phyloP scores from a whole-genome alignment of 164 flowering plant genomes.

The Aristolochia californica region DNA sequence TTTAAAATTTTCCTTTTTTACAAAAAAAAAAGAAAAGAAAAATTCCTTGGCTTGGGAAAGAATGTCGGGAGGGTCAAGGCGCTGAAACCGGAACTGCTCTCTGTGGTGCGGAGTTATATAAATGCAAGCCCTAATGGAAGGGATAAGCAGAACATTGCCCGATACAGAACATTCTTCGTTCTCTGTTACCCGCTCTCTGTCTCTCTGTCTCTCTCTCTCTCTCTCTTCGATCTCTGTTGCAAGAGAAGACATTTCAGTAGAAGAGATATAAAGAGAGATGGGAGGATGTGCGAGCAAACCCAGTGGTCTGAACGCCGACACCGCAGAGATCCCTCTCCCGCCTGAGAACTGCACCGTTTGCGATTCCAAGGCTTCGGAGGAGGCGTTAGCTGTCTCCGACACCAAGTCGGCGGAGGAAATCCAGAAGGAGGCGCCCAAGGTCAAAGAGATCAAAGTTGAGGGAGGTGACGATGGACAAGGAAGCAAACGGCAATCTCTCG shows the following conservation, averaged over 20 bases:
- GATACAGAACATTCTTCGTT: no score
- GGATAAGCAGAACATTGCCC: no score
- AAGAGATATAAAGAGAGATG: background rate
- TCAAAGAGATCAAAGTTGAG: background rate
- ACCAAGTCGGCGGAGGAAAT: no score
- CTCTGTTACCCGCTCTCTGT: background rate
- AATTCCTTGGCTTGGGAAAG: background rate
- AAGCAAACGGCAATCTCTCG: background rate
- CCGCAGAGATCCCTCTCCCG: background rate
- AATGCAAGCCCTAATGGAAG: no score
- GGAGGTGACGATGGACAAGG: background rate
- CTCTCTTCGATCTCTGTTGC: background rate
- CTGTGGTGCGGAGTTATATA: no score
- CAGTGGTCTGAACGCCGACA: background rate
- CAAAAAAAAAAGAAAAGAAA: no score
- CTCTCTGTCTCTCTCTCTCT: no score
- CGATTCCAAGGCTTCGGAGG: background rate
- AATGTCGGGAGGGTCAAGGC: no score
- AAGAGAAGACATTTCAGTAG: background rate
- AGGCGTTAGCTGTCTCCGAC: no score
- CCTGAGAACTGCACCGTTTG: background rate
- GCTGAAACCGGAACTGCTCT: no score
- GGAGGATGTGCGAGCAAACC: constrained; percentile 1
- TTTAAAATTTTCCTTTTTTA: background rate
- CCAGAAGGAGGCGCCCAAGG: no score